A percentile compares a stretch with the other conserved stretches of the same genome.
These are phyloP conservation scores for Pythium volutum DNA, from an alignment of 352 stramenopile genomes.

Conservation along the genomic window DNA sequence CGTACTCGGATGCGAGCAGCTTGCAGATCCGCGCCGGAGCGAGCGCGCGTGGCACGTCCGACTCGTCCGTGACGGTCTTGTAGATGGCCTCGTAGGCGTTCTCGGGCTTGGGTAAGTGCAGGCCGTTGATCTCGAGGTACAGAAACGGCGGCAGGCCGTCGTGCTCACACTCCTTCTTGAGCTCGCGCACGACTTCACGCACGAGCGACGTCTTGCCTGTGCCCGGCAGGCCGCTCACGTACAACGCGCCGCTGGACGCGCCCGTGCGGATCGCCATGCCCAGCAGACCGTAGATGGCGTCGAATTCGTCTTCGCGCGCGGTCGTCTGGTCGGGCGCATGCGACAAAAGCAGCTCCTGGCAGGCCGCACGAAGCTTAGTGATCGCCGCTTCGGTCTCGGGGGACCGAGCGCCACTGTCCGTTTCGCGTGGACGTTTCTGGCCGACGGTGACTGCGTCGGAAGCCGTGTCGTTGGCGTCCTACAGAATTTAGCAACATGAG, in stretches of 20 bases:
- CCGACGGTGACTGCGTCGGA: neutral
- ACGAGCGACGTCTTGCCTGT: slow-evolving; percentile 73
- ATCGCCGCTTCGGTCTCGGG: slow-evolving; percentile 15
- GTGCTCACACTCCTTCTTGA: slow-evolving; percentile 37
- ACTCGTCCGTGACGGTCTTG: slow-evolving; percentile 39
- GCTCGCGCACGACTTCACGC: slow-evolving; percentile 55
- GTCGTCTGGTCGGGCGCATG: slow-evolving; percentile 52
- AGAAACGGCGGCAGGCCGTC: slow-evolving; percentile 41
- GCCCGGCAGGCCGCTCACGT: slow-evolving; percentile 68
- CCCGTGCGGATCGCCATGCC: slow-evolving; percentile 49
- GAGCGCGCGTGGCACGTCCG: slow-evolving; percentile 24
- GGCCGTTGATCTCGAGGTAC: slow-evolving; percentile 67
- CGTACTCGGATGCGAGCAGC: slow-evolving; percentile 47
- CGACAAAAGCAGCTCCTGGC: slow-evolving; percentile 59
- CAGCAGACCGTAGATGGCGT: slow-evolving; percentile 53
- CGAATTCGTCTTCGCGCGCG: slow-evolving; percentile 56
- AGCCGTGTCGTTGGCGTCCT: neutral
- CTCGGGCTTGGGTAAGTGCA: slow-evolving; percentile 66
- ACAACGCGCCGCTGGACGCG: slow-evolving; percentile 50
- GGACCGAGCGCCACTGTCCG: neutral
- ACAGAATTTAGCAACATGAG: neutral
- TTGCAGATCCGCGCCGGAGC: slow-evolving; percentile 39
- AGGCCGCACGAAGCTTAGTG: slow-evolving; percentile 47
- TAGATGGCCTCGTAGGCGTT: slow-evolving; percentile 63
- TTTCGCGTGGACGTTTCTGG: slow-evolving; percentile 7